Evolutionary conservation across 2,329 filamentous ascomycete species (phyloP).

Genomic region (Dothistroma pini): DNA sequence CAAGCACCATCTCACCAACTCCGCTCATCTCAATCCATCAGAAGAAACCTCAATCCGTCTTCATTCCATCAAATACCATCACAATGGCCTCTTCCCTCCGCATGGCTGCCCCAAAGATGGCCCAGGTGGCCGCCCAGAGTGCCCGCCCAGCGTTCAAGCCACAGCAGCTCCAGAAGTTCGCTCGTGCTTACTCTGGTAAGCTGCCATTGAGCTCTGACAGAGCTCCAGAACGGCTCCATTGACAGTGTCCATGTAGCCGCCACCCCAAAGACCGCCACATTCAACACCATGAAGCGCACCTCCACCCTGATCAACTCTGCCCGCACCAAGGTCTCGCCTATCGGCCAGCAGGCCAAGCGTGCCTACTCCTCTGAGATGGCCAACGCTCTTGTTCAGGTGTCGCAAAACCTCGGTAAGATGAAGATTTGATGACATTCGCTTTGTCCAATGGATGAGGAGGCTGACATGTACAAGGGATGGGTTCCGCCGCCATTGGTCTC

Average conservation of each 20-base stretch:
- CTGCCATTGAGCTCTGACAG: conserved; percentile 16
- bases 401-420: conserved; percentile 70
- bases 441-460: neutral
- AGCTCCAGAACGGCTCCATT: conserved; percentile 19
- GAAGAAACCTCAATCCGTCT: conserved; percentile 17
- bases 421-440: neutral
- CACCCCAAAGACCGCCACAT: conserved; percentile 51
- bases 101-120: conserved; percentile 73
- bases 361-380: conserved; percentile 86
- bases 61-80: conserved; percentile 49
- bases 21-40: conserved; percentile 27
- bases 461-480: conserved; percentile 58
- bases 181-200: conserved; percentile 71
- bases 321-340: conserved; percentile 35
- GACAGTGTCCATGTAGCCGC: conserved; percentile 26
- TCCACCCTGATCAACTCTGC: conserved; percentile 46
- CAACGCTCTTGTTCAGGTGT: conserved; percentile 83
- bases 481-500: conserved; percentile 85
- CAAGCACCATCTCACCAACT: conserved; percentile 24
- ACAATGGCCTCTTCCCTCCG: conserved; percentile 72
- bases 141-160: conserved; percentile 62
- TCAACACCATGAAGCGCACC: conserved; percentile 72
- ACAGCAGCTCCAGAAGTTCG: conserved; percentile 52
- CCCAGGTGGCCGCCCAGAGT: conserved; percentile 62
- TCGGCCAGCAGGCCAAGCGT: conserved; percentile 53